phyloP scores from a whole-genome alignment of 371 early-diverging fungal species.

The Thermomucor indicae-seudaticae region DNA sequence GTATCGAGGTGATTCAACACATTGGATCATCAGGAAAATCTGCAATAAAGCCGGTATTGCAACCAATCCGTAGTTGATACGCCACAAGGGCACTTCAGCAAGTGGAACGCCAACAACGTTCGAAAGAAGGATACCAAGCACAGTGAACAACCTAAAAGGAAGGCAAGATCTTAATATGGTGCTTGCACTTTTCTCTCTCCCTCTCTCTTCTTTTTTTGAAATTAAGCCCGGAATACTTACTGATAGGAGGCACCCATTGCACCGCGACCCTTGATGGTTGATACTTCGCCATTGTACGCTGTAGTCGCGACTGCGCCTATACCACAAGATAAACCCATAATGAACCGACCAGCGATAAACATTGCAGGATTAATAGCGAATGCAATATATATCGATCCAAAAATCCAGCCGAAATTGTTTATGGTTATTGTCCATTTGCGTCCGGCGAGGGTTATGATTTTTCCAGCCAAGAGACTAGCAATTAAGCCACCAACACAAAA shows the following conservation, averaged over 20 bases:
- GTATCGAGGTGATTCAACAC: conserved; percentile 72
- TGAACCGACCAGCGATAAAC: conserved; percentile 74
- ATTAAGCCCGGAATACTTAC: conserved; percentile 4
- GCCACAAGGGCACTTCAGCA: conserved; percentile 56
- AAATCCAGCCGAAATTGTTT: conserved; percentile 58
- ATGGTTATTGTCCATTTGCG: conserved; percentile 60
- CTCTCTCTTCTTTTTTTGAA: not conserved
- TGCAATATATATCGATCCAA: conserved; percentile 61
- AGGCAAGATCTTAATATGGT: not conserved
- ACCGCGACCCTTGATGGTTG: conserved; percentile 69
- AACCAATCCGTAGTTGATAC: conserved; percentile 50
- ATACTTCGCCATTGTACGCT: conserved; percentile 78
- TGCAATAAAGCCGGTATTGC: conserved; percentile 64
- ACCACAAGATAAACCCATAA: conserved; percentile 81
- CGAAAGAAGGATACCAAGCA: conserved; percentile 62
- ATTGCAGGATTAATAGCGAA: conserved; percentile 46
- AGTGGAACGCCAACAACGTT: conserved; percentile 49
- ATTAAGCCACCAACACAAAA: conserved; percentile 72
- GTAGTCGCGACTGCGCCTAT: conserved; percentile 73
- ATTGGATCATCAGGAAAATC: conserved; percentile 50
- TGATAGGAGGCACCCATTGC: conserved; percentile 75
- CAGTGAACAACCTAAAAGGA: conserved; percentile 49
- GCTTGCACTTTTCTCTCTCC: not conserved
- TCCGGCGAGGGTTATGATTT: conserved; percentile 55
- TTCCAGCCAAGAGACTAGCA: conserved; percentile 64